Evolutionary conservation across 352 stramenopile species (phyloP), one percentile per base, ranked within the genome.

Genomic region (Globisporangium uncinulatum): DNA sequence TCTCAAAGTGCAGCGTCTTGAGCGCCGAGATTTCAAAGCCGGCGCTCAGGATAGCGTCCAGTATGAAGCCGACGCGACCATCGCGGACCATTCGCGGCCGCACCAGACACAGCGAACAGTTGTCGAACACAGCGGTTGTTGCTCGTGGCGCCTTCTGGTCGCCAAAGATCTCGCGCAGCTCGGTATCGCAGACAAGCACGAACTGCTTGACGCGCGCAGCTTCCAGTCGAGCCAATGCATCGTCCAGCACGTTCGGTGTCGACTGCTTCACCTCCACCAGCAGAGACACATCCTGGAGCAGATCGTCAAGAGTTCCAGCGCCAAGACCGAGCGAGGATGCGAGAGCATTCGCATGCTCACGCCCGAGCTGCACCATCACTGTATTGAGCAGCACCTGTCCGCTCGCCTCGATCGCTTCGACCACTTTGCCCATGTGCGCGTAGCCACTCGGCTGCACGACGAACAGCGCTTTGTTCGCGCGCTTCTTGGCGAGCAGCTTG

Each of bases 21-120:
- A 97, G 65, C 1, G 92, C 92, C 19, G 88, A 96, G 15, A 98
- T 66, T 48, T 97, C 85, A 64, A 95, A 97, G 14, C 86, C 89
- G 13, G 80, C 65, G 8, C 49, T 54, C 21, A 95, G 34, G 42
- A 98, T 95, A 8, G 70, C 70, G 34, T 90, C 57, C 34, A 98
- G 55, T 19, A 98, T 76, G 13, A 80, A 67, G 13, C 93, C 92
- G 1, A 81, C 66, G 13, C 74, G 59, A 31, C 77, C 75, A 47
- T 89, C 80, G 15, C 71, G 71, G 11, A 89, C 13, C 57, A 93
- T 72, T 36, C 79, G 68, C 4, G 83, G 79, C 1, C 74, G 74
- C 50, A 91, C 29, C 3, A 91, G 41, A 54, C 79, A 89, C 44
- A 89, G 45, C 46, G 73, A 76, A 54, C 78, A 89, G 57, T 87